Evolutionary conservation across 768 basidiomycete species (phyloP), one percentile per base, ranked within the genome.

Genomic region (Pleurotus tuoliensis): DNA sequence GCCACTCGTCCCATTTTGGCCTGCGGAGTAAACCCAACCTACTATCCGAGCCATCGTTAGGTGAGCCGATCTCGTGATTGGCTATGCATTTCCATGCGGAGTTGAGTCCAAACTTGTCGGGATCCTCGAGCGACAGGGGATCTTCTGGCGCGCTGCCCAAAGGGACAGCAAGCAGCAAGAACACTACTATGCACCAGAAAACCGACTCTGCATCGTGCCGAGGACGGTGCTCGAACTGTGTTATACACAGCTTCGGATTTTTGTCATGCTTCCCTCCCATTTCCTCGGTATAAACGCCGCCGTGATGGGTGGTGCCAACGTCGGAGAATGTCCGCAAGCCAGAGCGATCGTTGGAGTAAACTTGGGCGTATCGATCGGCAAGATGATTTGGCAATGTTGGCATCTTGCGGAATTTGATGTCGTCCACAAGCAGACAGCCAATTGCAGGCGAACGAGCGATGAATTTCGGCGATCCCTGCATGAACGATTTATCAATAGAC

Each of bases 151-250:
- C 20, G 12, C 25, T 25, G 3, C 20, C 20, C 20, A 47, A 25
- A n/a, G 53, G 53, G 16, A 20, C 25, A 0, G 22, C 53, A 3
- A 39, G 38, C 0, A 55, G 41, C 38, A 56, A 46, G 55, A 56
- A 56, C 2, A 20, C 20, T 15, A 56, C 39, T 6, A 56, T 56
- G 25, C 44, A 34, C 55, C 55, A 56, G 38, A 56, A 56, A 4
- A 56, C 45, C 1, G 55, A 56, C 22, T 56, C 55, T 1, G 55
- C 55, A 24, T 56, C 55, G 27, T 56, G 55, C 2, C 55, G 25
- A 37, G 55, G 55, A 9, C 37, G 55, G 22, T 30, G 55, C 40
- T 16, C 27, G 20, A 37, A 22, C 11, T 13, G 3, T 5, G 8
- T 47, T 18, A 24, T 11, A 2, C 7, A 8, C 3, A 13, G 20